Conservation (phyloP, 2,329 filamentous ascomycete species). For the Cryphonectria nitschkei region DNA sequence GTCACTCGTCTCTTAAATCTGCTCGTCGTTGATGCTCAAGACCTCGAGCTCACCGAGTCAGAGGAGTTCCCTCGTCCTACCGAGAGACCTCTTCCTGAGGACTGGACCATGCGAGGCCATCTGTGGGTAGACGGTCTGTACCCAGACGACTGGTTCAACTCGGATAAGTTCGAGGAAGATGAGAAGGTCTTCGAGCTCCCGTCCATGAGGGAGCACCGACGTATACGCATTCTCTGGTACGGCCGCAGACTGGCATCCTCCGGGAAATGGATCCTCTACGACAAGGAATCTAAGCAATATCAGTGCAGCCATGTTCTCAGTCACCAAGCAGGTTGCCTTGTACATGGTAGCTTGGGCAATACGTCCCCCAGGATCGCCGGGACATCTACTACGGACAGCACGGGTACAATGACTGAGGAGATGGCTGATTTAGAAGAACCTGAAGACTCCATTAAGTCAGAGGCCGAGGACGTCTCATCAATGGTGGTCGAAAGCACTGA, state of each 20-base stretch:
- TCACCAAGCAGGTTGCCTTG: constrained; percentile 6
- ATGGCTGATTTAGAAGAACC: background rate
- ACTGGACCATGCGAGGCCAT: constrained; percentile 68
- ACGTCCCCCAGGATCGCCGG: background rate
- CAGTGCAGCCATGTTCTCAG: constrained; percentile 44
- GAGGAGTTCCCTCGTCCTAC: constrained; percentile 52
- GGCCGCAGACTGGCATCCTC: constrained; percentile 51
- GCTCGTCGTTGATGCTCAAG: constrained; percentile 32
- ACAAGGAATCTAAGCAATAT: constrained; percentile 44
- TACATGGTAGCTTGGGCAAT: background rate
- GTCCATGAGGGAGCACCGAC: constrained; percentile 60
- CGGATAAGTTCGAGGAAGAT: constrained; percentile 66
- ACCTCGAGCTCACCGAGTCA: constrained; percentile 43
- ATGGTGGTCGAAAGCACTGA: background rate
- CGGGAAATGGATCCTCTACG: constrained; percentile 51
- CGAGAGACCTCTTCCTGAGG: constrained; percentile 66
- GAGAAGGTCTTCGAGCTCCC: constrained; percentile 66
- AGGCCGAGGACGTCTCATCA: background rate
- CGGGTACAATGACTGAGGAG: background rate
- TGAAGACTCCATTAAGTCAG: background rate
- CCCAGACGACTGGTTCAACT: constrained; percentile 60
- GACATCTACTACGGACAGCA: background rate
- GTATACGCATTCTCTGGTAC: constrained; percentile 63
- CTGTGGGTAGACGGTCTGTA: constrained; percentile 64
- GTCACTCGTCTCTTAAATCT: constrained; percentile 46